These are phyloP conservation scores for Kuraishia borneana DNA, from an alignment of 805 yeast genomes.

Conservation along the genomic window DNA sequence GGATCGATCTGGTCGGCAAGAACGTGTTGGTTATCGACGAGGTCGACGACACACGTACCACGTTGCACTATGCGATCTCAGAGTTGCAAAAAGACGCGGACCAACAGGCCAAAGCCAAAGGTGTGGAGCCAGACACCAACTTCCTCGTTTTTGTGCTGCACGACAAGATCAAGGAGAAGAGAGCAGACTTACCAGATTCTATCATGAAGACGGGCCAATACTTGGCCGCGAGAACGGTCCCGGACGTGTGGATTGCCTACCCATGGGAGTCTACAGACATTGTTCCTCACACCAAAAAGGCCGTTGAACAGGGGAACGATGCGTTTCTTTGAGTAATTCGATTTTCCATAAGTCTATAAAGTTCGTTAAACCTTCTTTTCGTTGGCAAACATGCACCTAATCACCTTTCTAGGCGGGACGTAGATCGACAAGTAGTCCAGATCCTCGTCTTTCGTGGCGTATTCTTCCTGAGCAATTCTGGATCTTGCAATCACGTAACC, in stretches of 20 bases:
- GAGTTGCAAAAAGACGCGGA: constrained; percentile 66
- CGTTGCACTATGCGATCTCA: constrained; percentile 66
- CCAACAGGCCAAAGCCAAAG: constrained; percentile 42
- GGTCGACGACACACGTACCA: constrained; percentile 81
- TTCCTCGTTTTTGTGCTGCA: constrained; percentile 73
- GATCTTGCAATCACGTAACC: constrained; percentile 48
- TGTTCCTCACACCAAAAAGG: constrained; percentile 59
- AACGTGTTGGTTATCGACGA: constrained; percentile 69
- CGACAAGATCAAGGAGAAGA: constrained; percentile 63
- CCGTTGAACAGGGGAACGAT: constrained; percentile 68
- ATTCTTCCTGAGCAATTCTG: neutral
- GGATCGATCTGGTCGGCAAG: constrained; percentile 53
- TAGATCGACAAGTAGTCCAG: neutral
- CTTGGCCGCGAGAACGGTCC: constrained; percentile 62
- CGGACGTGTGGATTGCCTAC: constrained; percentile 78
- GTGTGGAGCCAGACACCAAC: constrained; percentile 45
- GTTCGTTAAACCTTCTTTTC: neutral
- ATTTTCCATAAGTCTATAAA: neutral
- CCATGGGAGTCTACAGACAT: constrained; percentile 62
- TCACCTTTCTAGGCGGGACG: neutral
- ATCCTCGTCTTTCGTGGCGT: neutral
- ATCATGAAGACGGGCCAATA: constrained; percentile 49
- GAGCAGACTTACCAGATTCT: constrained; percentile 58
- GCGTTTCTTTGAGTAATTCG: constrained; percentile 3
- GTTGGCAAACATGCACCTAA: neutral